phyloP scores from a whole-genome alignment of 768 basidiomycete species.

The Cystobasidium onofrii region DNA sequence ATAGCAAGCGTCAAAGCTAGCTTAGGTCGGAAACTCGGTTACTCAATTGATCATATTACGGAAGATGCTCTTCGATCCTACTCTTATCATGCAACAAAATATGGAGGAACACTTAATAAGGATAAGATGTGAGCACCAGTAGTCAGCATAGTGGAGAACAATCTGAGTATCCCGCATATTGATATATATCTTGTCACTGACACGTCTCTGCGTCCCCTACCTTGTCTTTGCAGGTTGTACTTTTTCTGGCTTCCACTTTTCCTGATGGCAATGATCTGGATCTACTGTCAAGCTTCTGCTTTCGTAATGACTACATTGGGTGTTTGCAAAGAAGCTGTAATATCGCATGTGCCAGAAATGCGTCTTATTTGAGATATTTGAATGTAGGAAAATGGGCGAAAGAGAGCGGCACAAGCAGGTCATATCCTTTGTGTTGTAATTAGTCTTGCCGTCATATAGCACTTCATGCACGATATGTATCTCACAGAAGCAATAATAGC shows the following conservation, averaged over 20 bases:
- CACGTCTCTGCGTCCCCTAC: too few species aligned
- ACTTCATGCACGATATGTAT: background rate
- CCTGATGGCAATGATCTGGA: slow-evolving; percentile 18
- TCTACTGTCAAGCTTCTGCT: slow-evolving; percentile 14
- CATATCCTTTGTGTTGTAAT: too few species aligned
- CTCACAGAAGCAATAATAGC: background rate
- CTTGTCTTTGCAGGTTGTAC: slow-evolving; percentile 30
- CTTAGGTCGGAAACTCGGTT: background rate
- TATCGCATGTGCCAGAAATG: background rate
- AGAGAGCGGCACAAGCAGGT: too few species aligned
- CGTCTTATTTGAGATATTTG: background rate
- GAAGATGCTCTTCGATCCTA: slow-evolving; percentile 17
- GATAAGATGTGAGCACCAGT: slow-evolving; percentile 24
- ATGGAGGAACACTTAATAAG: background rate
- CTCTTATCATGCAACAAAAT: slow-evolving; percentile 3
- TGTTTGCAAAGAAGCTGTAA: background rate
- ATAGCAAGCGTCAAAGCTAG: background rate
- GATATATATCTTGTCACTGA: too few species aligned
- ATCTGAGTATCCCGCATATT: too few species aligned
- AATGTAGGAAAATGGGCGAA: too few species aligned
- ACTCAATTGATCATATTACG: slow-evolving; percentile 22
- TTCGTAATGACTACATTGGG: background rate
- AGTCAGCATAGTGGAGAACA: too few species aligned
- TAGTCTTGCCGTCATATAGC: background rate
- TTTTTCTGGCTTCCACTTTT: slow-evolving; percentile 33